phyloP scores from a whole-genome alignment of 2,329 filamentous ascomycete genomes.

The Magnaporthiopsis rhizophila region DNA sequence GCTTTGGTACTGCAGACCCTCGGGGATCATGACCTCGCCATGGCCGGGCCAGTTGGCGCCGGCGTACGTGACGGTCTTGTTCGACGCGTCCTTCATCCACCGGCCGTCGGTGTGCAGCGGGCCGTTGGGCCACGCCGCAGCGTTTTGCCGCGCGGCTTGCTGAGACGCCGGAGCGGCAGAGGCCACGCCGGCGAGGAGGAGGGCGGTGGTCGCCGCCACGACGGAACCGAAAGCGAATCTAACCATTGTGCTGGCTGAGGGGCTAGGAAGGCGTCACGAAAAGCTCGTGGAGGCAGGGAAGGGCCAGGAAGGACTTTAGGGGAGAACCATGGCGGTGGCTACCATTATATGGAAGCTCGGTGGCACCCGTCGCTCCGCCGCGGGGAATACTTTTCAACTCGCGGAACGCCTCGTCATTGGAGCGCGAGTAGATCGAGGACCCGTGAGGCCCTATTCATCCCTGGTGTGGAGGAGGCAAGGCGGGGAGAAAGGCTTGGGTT shows the following conservation, averaged over 20 bases:
- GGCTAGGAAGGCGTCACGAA: not conserved
- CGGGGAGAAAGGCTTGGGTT: not conserved
- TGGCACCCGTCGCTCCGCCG: too few relatives aligned
- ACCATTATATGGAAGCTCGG: not conserved
- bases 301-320: not conserved
- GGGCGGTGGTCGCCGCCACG: not conserved
- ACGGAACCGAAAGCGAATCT: conserved; percentile 1
- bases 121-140: conserved; percentile 30
- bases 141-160: not conserved
- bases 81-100: conserved; percentile 33
- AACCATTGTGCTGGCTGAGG: not conserved
- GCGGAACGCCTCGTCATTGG: not conserved
- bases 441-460: too few relatives aligned
- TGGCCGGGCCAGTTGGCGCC: conserved; percentile 57
- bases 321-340: too few relatives aligned
- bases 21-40: conserved; percentile 55
- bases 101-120: conserved; percentile 33
- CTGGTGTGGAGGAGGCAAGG: not conserved
- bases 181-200: conserved; percentile 1
- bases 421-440: not conserved
- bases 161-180: not conserved
- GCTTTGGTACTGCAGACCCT: conserved; percentile 55
- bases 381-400: not conserved
- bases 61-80: conserved; percentile 38
- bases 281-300: not conserved